Base-by-base conservation (phyloP, 2,329 filamentous ascomycete species). In the Epichloe sylvatica region DNA sequence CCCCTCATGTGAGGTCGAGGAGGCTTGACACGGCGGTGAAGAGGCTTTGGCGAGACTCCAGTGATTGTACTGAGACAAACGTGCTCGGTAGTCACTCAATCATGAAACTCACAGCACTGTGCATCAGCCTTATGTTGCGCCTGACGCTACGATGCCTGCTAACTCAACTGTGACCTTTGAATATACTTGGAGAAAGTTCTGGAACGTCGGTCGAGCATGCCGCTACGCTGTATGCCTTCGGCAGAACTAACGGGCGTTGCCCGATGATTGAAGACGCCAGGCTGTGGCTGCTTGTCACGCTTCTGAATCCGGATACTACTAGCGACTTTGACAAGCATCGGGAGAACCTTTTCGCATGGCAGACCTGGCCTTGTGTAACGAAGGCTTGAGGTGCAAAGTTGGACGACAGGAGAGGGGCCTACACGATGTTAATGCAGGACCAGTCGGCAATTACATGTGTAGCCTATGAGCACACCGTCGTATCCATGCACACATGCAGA, bases 301-400 rank as follows among this genome's bases (percentile, higher is more conserved):
- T 36, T 46, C 50, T 49, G 41, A 44, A 51, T 49, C 17, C 13
- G 46, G 50, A 37, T 46, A 49, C 50, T 44, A 36, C 42, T 51
- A 49, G 50, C 50, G 50, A 51, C 43, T 21, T 46, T 35, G 49
- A 38, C 42, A 46, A 41, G 43, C 50, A 51, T 42, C 23, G 46
- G 37, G 38, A 46, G 42, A 49, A 36, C 43, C 34, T 37, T 30
- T 40, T 42, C 25, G 46, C 50, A 42, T 49, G 50, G 49, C 46
- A 23, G 39, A 46, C 46, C 43, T 40, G 45, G 46, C 34, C 33
- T 49, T 49, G 50, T 51, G 50, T 44, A 39, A 48, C 50, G 12
- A 38, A 13, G 39, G 39, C 30, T 38, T 30, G 25, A 42, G 33
- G 37, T 38, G 49, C 41, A 37, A 34, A 50, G 39, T 34, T 33